phyloP scores from a whole-genome alignment of 139 green algal species.

The Chlamydomonas asymmetrica region DNA sequence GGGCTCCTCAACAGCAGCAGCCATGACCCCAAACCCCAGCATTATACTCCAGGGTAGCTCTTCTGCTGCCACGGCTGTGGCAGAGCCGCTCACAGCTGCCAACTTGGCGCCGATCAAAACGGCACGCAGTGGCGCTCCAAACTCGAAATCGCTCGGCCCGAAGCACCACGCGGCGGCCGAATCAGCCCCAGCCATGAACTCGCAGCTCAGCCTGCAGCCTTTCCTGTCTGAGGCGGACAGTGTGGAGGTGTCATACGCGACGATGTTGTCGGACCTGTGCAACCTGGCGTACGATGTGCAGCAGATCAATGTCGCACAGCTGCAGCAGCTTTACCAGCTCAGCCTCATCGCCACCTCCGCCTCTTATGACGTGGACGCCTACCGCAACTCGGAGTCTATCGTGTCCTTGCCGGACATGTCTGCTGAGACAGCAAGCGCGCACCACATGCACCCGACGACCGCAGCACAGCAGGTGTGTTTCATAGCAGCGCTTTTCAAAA shows the following conservation, averaged over 20 bases:
- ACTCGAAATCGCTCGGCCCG: too few relatives aligned
- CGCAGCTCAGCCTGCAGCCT: constrained; percentile 5
- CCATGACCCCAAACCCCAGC: too few relatives aligned
- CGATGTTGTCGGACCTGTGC: constrained; percentile 47
- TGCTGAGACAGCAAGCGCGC: background rate
- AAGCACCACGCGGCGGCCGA: background rate
- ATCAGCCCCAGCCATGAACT: background rate
- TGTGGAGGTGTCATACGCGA: constrained; percentile 35
- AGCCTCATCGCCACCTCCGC: constrained; percentile 33
- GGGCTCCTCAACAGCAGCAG: too few relatives aligned
- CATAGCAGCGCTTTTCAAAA: background rate
- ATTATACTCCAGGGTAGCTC: too few relatives aligned
- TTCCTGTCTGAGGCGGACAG: constrained; percentile 25
- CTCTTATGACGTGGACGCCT: background rate
- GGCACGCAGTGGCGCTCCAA: too few relatives aligned
- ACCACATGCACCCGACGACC: background rate
- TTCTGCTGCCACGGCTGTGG: too few relatives aligned
- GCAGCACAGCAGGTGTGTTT: background rate
- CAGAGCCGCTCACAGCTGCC: too few relatives aligned
- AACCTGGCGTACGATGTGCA: constrained; percentile 52
- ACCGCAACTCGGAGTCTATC: too few relatives aligned
- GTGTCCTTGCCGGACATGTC: background rate
- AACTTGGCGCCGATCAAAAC: too few relatives aligned
- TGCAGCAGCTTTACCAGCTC: constrained; percentile 31
- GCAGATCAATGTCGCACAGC: background rate